Base-by-base conservation (phyloP, 78 protist genomes). In the Dictyostelium purpureum region DNA sequence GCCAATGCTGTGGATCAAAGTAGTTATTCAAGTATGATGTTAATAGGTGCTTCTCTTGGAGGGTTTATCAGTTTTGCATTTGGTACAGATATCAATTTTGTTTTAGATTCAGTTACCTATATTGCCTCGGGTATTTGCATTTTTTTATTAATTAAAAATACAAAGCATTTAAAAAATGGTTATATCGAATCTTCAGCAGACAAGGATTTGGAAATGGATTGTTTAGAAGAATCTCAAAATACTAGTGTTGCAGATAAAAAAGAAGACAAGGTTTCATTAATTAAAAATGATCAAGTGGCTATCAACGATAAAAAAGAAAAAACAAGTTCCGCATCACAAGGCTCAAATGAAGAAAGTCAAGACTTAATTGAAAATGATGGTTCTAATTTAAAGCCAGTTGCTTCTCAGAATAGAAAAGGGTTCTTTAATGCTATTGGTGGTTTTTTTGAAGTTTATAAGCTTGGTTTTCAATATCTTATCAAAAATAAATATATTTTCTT, bases 1-100 rank as follows among this genome's bases (percentile, higher is more conserved):
- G 90, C 90, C 51, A 83, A 83, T 28, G 90, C 90, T 6, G 47
- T 54, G 35, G 90, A 83, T 11, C 90, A 83, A 61, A 14, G 74
- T 1, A 45, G 80, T 2, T 83, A 83, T 59, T 83, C 90, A 21
- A 45, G 80, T 2, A 83, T 83, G 90, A 83, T 83, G 90, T 40
- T 83, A n/a, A 11, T 83, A 12, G 90, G 90, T 43, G 90, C 90
- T 2, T 40, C 74, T 18, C 5, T 83, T 2, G 90, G 90, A 56
- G 90, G 90, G 26, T 2, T 43, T 18, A 26, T 83, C 11, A 54
- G 57, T 6, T 83, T 52, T 31, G 9, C 38, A 0, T 16, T 83
- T 6, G 90, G 90, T 21, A 83, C 90, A 3, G 24, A 67, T 71
- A 74, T 47, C 3, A 83, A 83, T 49, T 83, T 49, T 43, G 35